These are phyloP conservation scores for Lepidium didymum DNA, from an alignment of 345 rosid species.

Conservation along the genomic window DNA sequence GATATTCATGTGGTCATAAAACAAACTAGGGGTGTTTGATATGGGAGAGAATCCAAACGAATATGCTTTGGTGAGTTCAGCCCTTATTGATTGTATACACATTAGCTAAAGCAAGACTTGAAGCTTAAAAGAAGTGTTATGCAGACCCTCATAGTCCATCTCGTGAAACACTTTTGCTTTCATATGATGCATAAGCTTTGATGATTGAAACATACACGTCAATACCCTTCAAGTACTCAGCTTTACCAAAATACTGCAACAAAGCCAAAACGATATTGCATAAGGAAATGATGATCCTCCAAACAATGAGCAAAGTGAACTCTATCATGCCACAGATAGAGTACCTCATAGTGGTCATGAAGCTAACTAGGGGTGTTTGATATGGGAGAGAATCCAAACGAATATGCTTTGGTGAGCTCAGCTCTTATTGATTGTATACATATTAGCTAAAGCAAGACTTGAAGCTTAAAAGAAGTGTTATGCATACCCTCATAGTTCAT, in stretches of 20 bases:
- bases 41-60: conserved; percentile 93
- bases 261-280: not conserved
- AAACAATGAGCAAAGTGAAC: not conserved
- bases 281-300: conserved; percentile 6
- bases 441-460: conserved; percentile 3
- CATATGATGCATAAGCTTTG: conserved; percentile 53
- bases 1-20: conserved; percentile 92
- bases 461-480: not conserved
- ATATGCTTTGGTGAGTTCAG: not conserved
- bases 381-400: conserved; percentile 91
- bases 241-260: conserved; percentile 68
- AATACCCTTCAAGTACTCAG: conserved; percentile 79
- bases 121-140: not conserved
- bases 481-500: conserved; percentile 49
- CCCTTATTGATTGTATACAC: conserved; percentile 11
- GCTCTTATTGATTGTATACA: conserved; percentile 10
- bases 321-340: not conserved
- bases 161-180: conserved; percentile 29
- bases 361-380: conserved; percentile 81
- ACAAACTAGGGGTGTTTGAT: conserved; percentile 78
- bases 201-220: conserved; percentile 63
- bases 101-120: conserved; percentile 4
- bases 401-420: conserved; percentile 9
- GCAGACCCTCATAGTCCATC: conserved; percentile 56
- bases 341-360: conserved; percentile 89